phyloP scores from a whole-genome alignment of 139 green algal genomes.

The Chlamydomonas incerta region DNA sequence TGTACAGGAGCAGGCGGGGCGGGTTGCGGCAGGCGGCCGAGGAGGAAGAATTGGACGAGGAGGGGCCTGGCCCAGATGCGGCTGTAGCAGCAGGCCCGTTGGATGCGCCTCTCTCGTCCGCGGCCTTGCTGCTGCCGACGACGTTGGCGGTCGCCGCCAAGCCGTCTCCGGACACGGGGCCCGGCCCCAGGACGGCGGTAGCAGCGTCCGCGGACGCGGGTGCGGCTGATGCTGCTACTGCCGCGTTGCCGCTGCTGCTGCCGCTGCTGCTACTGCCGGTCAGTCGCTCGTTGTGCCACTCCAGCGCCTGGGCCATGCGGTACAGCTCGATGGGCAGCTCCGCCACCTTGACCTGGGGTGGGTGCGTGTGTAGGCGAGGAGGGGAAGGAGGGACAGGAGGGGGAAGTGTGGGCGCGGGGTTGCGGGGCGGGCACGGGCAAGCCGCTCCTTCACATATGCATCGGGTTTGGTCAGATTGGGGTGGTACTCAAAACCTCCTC shows the following conservation, averaged over 20 bases:
- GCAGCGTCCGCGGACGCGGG: not conserved
- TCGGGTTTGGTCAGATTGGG: too few relatives aligned
- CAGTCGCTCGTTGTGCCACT: conserved; percentile 65
- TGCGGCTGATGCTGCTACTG: not conserved
- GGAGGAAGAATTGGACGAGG: not conserved
- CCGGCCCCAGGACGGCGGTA: not conserved
- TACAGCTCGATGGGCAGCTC: conserved; percentile 81
- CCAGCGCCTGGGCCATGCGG: conserved; percentile 78
- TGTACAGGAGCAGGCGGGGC: conserved; percentile 73
- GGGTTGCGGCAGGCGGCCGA: conserved; percentile 33
- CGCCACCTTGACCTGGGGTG: conserved; percentile 76
- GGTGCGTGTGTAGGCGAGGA: not conserved
- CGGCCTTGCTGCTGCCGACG: not conserved
- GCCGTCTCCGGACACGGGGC: too few relatives aligned
- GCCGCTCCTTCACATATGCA: too few relatives aligned
- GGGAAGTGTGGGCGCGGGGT: too few relatives aligned
- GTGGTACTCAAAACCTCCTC: too few relatives aligned
- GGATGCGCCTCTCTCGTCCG: too few relatives aligned
- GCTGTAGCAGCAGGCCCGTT: not conserved
- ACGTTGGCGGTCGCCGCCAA: too few relatives aligned
- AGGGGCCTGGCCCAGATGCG: not conserved
- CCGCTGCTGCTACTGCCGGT: not conserved
- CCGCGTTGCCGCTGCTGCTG: not conserved
- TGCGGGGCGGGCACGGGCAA: too few relatives aligned
- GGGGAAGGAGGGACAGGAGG: too few relatives aligned